phyloP scores from a whole-genome alignment of 306 rosid genomes.

The Senna tora region DNA sequence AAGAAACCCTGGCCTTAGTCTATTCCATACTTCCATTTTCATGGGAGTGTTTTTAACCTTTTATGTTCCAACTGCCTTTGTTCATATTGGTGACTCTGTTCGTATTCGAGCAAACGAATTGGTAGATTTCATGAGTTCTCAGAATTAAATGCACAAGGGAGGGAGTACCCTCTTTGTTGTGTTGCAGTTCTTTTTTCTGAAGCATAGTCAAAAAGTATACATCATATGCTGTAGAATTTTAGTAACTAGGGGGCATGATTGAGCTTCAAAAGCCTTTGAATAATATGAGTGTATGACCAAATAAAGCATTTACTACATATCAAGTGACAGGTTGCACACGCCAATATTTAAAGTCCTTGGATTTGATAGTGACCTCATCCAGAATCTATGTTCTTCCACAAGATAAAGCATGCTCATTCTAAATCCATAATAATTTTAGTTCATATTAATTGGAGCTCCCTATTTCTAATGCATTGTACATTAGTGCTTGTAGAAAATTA shows the following conservation, averaged over 20 bases:
- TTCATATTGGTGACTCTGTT: not conserved
- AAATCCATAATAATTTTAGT: conserved; percentile 28
- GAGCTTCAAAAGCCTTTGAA: conserved; percentile 48
- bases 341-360: conserved; percentile 57
- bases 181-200: conserved; percentile 51
- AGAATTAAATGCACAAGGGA: conserved; percentile 38
- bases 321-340: conserved; percentile 53
- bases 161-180: conserved; percentile 45
- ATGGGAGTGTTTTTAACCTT: not conserved
- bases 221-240: conserved; percentile 55
- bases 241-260: conserved; percentile 46
- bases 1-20: not conserved
- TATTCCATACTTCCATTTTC: not conserved
- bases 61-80: not conserved
- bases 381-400: conserved; percentile 63
- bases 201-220: conserved; percentile 51
- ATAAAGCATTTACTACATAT: conserved; percentile 63
- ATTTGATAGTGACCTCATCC: conserved; percentile 63
- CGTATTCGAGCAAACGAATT: not conserved
- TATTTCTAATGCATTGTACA: conserved; percentile 12
- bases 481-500: not conserved
- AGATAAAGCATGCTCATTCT: conserved; percentile 40
- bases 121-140: conserved; percentile 17
- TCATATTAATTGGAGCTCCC: conserved; percentile 9
- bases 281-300: conserved; percentile 52